Percentiles rank a stretch among this genome's conserved stretches.
Conservation (phyloP, 306 rosid species). For the Prunus dulcis region DNA sequence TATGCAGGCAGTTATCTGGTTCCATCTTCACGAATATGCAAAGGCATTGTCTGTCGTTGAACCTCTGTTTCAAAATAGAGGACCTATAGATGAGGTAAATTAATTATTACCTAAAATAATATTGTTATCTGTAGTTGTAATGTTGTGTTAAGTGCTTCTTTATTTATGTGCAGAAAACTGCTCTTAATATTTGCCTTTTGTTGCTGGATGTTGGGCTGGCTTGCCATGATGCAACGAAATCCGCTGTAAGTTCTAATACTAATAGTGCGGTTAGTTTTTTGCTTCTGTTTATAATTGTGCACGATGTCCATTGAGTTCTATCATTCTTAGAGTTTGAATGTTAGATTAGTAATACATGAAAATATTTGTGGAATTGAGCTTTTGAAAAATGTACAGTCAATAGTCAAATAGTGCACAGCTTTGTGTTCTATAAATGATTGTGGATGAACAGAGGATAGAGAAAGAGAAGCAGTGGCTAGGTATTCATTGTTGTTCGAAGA, state of each 20-base stretch:
- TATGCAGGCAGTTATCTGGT: conserved; percentile 85
- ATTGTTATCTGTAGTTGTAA: conserved; percentile 14
- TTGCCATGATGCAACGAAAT: conserved; percentile 83
- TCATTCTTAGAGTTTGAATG: not conserved
- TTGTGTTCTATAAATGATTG: not conserved
- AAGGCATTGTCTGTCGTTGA: conserved; percentile 78
- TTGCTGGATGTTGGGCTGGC: conserved; percentile 95
- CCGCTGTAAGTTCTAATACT: conserved; percentile 77
- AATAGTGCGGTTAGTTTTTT: conserved; percentile 15
- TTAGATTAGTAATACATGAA: not conserved
- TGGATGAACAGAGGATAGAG: not conserved
- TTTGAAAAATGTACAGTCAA: not conserved
- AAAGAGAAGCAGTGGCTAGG: not conserved
- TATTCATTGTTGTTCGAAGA: not conserved
- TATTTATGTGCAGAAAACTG: conserved; percentile 67
- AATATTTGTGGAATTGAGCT: not conserved
- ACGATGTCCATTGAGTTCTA: conserved; percentile 1
- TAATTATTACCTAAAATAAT: conserved; percentile 18
- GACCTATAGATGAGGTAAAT: conserved; percentile 85
- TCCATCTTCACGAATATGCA: conserved; percentile 80
- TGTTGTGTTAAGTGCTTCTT: conserved; percentile 26
- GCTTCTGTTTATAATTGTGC: conserved; percentile 7
- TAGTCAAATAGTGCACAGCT: not conserved
- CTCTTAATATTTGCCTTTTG: conserved; percentile 83
- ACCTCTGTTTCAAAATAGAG: conserved; percentile 92